phyloP scores from a whole-genome alignment of 306 rosid species.

The Medicago lupulina region DNA sequence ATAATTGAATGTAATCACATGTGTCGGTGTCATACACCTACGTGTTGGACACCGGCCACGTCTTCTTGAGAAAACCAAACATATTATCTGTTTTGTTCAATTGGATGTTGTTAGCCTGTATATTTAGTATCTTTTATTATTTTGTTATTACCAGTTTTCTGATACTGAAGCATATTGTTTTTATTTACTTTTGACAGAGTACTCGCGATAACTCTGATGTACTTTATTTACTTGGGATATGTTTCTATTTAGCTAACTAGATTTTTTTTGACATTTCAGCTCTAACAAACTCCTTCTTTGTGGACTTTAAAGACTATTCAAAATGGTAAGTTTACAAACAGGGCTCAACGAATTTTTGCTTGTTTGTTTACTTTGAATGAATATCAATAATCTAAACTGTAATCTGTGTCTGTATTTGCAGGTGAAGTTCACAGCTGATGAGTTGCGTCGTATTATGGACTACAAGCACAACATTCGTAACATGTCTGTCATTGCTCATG shows the following conservation, averaged over 20 bases:
- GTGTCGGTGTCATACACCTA: no score
- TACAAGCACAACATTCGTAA: conserved; percentile 85
- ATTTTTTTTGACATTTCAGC: conserved; percentile 28
- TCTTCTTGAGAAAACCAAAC: no score
- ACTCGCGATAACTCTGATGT: no score
- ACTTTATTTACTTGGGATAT: conserved; percentile 40
- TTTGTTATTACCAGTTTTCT: no score
- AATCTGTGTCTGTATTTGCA: conserved; percentile 42
- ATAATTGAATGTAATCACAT: no score
- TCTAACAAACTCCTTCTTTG: conserved; percentile 15
- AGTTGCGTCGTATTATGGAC: conserved; percentile 92
- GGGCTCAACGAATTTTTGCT: not conserved
- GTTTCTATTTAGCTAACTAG: conserved; percentile 3
- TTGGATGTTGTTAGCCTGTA: no score
- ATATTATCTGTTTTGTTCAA: no score
- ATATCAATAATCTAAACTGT: conserved; percentile 23
- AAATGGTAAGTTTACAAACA: conserved; percentile 58
- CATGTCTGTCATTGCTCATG: conserved; percentile 96
- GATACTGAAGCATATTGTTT: no score
- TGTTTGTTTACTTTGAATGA: not conserved
- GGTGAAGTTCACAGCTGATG: conserved; percentile 98
- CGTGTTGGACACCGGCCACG: no score
- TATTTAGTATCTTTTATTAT: no score
- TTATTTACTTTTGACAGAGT: no score
- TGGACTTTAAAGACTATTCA: conserved; percentile 44